Conservation (phyloP, 441 rosid species). For the Aquilaria agallochum region DNA sequence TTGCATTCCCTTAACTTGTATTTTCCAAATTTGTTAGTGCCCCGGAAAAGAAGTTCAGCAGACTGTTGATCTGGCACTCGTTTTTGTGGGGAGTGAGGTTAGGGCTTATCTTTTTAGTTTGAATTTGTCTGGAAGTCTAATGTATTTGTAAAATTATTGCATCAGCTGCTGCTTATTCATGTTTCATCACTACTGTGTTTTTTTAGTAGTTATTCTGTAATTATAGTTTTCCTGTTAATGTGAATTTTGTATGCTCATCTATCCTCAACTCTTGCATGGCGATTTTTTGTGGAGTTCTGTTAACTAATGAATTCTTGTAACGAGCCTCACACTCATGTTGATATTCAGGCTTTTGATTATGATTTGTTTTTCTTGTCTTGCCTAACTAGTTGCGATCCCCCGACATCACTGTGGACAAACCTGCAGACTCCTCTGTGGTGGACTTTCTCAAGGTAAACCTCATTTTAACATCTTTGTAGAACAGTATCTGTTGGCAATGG, state of each 20-base stretch:
- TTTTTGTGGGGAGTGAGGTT: conserved; percentile 93
- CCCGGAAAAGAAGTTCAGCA: conserved; percentile 45
- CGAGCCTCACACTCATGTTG: too few relatives aligned
- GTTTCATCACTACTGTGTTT: neutral
- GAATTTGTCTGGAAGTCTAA: too few relatives aligned
- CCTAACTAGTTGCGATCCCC: conserved; percentile 53
- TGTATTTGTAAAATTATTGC: neutral
- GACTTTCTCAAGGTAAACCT: conserved; percentile 62
- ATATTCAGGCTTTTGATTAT: conserved; percentile 13
- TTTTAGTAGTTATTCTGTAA: too few relatives aligned
- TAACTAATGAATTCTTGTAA: too few relatives aligned
- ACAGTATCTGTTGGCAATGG: neutral
- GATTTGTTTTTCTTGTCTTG: conserved; percentile 14
- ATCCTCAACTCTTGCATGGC: too few relatives aligned
- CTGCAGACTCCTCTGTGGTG: conserved; percentile 48
- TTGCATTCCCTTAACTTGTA: conserved; percentile 5
- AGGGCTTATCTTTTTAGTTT: neutral
- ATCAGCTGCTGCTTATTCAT: neutral
- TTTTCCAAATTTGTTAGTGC: conserved; percentile 40
- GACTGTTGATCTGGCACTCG: conserved; percentile 63
- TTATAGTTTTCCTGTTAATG: too few relatives aligned
- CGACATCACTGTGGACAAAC: conserved; percentile 59
- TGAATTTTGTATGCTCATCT: too few relatives aligned
- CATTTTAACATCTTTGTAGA: neutral
- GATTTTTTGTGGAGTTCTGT: too few relatives aligned